These are phyloP conservation scores for Trichoderma pleuroti DNA, from an alignment of 2,329 filamentous ascomycete species.

Conservation along the genomic window DNA sequence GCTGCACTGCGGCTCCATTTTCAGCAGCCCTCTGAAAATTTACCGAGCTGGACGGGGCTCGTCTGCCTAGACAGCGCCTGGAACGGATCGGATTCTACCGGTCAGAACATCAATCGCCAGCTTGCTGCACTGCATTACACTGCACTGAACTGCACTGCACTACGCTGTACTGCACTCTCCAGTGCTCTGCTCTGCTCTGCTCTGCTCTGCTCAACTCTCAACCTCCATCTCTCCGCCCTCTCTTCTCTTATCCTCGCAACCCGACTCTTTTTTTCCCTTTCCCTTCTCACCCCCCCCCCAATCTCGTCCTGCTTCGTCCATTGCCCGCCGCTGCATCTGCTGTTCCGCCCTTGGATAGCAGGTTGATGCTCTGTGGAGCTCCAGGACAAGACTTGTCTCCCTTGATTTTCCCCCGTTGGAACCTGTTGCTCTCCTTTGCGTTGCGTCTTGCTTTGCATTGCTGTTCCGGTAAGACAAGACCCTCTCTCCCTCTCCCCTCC, in stretches of 20 bases:
- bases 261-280: background rate
- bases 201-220: background rate
- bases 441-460: constrained; percentile 12
- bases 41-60: background rate
- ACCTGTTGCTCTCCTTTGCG: constrained; percentile 2
- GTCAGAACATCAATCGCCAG: constrained; percentile 1
- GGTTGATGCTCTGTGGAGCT: constrained; percentile 10
- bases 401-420: background rate
- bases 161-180: background rate
- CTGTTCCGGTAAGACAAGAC: constrained; percentile 13
- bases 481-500: constrained; percentile 6
- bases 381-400: constrained; percentile 9
- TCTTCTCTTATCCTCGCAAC: background rate
- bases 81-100: background rate
- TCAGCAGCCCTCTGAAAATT: background rate
- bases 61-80: constrained; percentile 9
- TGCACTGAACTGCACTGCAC: background rate
- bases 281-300: background rate
- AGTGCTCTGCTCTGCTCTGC: background rate
- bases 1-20: background rate
- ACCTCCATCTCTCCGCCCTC: background rate
- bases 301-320: background rate
- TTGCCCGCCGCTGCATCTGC: background rate
- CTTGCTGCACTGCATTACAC: background rate
- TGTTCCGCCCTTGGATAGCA: constrained; percentile 12